Base-by-base conservation (phyloP, 73 alveolate genomes). In the Breviolum minutum region DNA sequence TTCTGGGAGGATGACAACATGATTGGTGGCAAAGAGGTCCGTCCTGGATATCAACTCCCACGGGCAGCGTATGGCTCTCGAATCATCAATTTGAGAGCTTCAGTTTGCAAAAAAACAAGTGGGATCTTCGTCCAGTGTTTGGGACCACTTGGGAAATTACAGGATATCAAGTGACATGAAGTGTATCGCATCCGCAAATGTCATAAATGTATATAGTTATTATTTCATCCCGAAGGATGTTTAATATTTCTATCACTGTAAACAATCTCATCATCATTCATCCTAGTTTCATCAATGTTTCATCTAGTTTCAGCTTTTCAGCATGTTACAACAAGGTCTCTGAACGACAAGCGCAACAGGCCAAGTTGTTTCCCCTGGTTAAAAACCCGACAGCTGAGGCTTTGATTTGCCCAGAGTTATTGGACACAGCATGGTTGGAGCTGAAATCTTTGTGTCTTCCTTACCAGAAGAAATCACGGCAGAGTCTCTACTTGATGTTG, bases 341-440 rank as follows among this genome's bases (percentile, higher is more conserved):
- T 40, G 54, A 40, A 40, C 3, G 54, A 40, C 3, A 40, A 40
- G 54, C 54, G n/a, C n/a, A n/a, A n/a, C n/a, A n/a, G n/a, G n/a
- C n/a, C n/a, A n/a, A n/a, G n/a, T n/a, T n/a, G n/a, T n/a, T n/a
- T 40, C 3, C 54, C 0, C 3, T 40, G 54, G 54, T 40, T n/a
- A n/a, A 40, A 40, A 40, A 3, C 54, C 54, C 54, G 54, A 40
- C 54, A 40, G 54, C 7, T 62, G 29, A 83, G 92, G 92, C 92
- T 61, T 83, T 13, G 61, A 83, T 61, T 61, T 61, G 74, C 92
- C 92, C 5, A 54, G 73, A 61, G 16, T 83, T 54, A 74, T 61
- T 20, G 92, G 92, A 7, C 26, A 83, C 76, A 83, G 76, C 92
- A 20, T 83, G 92, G 92, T 83, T 0, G 89, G 90, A 16, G 30